Evolutionary conservation across 768 basidiomycete species (phyloP).

Genomic region (Boletus eberwhitei): DNA sequence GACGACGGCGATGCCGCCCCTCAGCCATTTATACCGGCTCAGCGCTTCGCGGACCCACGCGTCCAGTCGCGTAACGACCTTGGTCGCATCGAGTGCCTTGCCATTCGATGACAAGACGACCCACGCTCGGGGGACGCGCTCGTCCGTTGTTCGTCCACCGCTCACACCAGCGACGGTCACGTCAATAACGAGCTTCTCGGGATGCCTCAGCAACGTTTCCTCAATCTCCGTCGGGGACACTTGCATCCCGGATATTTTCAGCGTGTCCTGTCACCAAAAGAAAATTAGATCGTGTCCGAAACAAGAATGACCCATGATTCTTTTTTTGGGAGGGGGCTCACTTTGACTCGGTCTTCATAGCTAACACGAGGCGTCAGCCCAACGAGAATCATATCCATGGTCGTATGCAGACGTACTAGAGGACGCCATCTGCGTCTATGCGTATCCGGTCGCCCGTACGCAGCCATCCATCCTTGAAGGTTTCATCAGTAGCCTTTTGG

Average conservation of each 20-base stretch:
- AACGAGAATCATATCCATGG: not conserved
- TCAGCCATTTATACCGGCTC: slow-evolving; percentile 73
- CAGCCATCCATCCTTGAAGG: slow-evolving; percentile 71
- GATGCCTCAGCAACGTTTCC: slow-evolving; percentile 57
- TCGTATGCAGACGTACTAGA: slow-evolving; percentile 49
- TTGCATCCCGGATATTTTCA: slow-evolving; percentile 77
- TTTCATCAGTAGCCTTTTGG: slow-evolving; percentile 58
- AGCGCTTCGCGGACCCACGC: slow-evolving; percentile 59
- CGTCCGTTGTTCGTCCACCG: slow-evolving; percentile 67
- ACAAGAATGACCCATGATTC: too few species aligned
- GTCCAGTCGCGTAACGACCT: slow-evolving; percentile 47
- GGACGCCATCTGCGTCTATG: slow-evolving; percentile 55
- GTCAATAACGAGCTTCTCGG: slow-evolving; percentile 58
- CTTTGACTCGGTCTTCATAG: slow-evolving; percentile 77
- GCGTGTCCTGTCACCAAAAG: slow-evolving; percentile 52
- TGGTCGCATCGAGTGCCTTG: slow-evolving; percentile 41
- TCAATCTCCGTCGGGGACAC: slow-evolving; percentile 83
- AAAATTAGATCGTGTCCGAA: not conserved
- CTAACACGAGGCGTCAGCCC: slow-evolving; percentile 31
- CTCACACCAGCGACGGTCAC: slow-evolving; percentile 71
- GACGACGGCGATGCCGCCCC: slow-evolving; percentile 68
- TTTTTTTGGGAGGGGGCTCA: slow-evolving; percentile 18
- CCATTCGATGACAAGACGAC: slow-evolving; percentile 61
- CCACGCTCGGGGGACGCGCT: slow-evolving; percentile 78
- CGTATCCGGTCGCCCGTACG: slow-evolving; percentile 70